These are phyloP conservation scores for Bipolaris zeicola DNA, from an alignment of 2,329 filamentous ascomycete genomes.

Conservation along the genomic window DNA sequence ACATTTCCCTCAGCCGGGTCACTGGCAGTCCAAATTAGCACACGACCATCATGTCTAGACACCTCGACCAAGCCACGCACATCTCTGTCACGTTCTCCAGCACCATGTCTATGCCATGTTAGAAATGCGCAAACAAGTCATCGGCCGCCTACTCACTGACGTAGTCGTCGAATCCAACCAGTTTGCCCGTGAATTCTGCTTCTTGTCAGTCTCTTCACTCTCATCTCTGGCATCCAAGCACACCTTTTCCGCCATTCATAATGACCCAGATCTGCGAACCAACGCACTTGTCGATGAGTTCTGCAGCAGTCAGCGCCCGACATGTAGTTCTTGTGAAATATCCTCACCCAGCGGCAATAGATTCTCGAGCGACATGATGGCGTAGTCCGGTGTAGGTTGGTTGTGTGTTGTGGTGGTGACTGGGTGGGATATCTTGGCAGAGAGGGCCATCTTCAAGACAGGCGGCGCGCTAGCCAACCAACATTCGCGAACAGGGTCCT, in stretches of 20 bases:
- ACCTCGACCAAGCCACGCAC: constrained; percentile 59
- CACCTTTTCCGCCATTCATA: constrained; percentile 99
- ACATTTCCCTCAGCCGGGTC: constrained; percentile 84
- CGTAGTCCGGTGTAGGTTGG: neutral
- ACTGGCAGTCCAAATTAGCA: constrained; percentile 55
- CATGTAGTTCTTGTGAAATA: neutral
- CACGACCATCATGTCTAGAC: neutral
- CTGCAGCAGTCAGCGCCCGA: constrained; percentile 56
- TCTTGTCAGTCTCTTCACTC: constrained; percentile 9
- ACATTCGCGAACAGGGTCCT: constrained; percentile 14
- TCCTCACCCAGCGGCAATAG: constrained; percentile 40
- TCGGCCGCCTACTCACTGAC: constrained; percentile 76
- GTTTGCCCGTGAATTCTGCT: constrained; percentile 90
- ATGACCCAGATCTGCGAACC: constrained; percentile 98
- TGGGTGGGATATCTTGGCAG: constrained; percentile 30
- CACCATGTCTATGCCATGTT: constrained; percentile 80
- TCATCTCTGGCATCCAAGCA: neutral
- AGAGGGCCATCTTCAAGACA: constrained; percentile 4
- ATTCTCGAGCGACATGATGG: constrained; percentile 37
- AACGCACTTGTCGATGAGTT: constrained; percentile 98
- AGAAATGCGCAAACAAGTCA: neutral
- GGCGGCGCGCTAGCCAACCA: constrained; percentile 27
- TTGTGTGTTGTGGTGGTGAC: constrained; percentile 15
- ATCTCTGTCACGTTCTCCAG: constrained; percentile 96
- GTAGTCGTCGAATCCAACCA: constrained; percentile 98